These are phyloP conservation scores for Zelopaecilomyces penicillatus DNA, from an alignment of 2,329 filamentous ascomycete genomes.

Conservation along the genomic window DNA sequence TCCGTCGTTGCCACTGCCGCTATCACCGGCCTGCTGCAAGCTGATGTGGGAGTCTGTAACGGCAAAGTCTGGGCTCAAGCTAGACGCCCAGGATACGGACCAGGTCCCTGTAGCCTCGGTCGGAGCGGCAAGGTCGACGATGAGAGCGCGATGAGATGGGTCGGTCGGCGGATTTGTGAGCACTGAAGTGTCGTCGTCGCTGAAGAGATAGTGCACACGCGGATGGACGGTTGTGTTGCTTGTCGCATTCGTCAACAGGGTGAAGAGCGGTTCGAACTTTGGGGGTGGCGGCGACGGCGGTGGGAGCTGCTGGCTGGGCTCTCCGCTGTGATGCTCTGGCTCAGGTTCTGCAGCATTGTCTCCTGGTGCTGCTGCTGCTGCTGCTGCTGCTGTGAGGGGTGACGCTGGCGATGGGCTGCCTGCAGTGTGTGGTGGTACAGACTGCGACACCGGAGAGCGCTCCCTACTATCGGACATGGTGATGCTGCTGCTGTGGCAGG, in stretches of 20 bases:
- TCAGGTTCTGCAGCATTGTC: slow-evolving; percentile 1
- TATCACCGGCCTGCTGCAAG: slow-evolving; percentile 27
- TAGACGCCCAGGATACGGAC: slow-evolving; percentile 59
- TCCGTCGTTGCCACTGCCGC: slow-evolving; percentile 19
- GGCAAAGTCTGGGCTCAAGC: slow-evolving; percentile 66
- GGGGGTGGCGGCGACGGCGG: slow-evolving; percentile 16
- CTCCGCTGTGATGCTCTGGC: background rate
- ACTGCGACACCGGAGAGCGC: slow-evolving; percentile 1
- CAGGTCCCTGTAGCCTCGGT: slow-evolving; percentile 24
- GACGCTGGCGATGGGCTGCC: background rate
- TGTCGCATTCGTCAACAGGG: slow-evolving; percentile 69
- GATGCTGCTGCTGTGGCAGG: slow-evolving; percentile 1
- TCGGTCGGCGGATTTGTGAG: slow-evolving; percentile 47
- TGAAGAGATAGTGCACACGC: slow-evolving; percentile 84
- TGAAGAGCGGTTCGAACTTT: slow-evolving; percentile 73
- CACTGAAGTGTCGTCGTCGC: slow-evolving; percentile 77
- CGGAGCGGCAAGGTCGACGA: slow-evolving; percentile 44
- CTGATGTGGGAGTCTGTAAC: slow-evolving; percentile 38
- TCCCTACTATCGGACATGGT: slow-evolving; percentile 9
- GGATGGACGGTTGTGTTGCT: slow-evolving; percentile 73
- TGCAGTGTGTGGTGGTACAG: background rate
- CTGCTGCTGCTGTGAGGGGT: slow-evolving; percentile 1
- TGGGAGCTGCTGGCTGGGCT: background rate
- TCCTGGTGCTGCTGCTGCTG: slow-evolving; percentile 4
- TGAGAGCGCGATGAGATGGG: slow-evolving; percentile 37